Conservation (phyloP, 495 filamentous ascomycete species). For the Chaetomidium leptoderma region DNA sequence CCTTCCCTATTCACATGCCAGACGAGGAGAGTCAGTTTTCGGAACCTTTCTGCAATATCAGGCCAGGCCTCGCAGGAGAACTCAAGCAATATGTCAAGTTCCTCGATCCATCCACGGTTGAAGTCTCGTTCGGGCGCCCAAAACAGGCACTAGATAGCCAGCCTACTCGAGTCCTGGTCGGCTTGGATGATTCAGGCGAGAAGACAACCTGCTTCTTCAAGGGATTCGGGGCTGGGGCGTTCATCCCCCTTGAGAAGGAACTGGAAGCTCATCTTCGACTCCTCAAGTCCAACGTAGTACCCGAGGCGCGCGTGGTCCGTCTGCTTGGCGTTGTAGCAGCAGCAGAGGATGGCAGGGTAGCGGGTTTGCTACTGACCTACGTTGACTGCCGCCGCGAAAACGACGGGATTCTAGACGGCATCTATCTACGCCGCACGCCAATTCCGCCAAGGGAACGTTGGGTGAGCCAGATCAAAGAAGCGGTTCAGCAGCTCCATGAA, state of each 20-base stretch:
- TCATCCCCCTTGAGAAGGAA: conserved; percentile 2
- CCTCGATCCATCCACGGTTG: conserved; percentile 8
- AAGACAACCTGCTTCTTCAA: conserved; percentile 21
- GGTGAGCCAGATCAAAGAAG: conserved; percentile 18
- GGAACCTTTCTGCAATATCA: neutral
- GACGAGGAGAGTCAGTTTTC: conserved; percentile 7
- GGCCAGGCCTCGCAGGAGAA: conserved; percentile 4
- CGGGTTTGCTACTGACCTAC: conserved; percentile 8
- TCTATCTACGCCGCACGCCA: neutral
- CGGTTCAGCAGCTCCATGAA: conserved; percentile 30
- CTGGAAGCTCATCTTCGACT: conserved; percentile 9
- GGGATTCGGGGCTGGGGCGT: neutral
- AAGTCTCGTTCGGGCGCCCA: conserved; percentile 15
- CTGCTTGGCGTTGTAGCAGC: conserved; percentile 13
- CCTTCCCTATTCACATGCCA: conserved; percentile 11
- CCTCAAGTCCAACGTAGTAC: neutral
- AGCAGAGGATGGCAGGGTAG: conserved; percentile 4
- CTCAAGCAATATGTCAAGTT: conserved; percentile 2
- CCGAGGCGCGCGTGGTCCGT: conserved; percentile 11
- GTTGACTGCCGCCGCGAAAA: conserved; percentile 8
- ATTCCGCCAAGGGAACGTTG: conserved; percentile 9
- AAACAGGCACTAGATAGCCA: conserved; percentile 8
- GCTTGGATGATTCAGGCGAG: conserved; percentile 11
- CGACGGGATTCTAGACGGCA: neutral
- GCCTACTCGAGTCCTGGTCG: conserved; percentile 16